Percentiles rank a stretch among this genome's conserved stretches.
Conservation (phyloP, 768 basidiomycete species). For the Suillus clintonianus region DNA sequence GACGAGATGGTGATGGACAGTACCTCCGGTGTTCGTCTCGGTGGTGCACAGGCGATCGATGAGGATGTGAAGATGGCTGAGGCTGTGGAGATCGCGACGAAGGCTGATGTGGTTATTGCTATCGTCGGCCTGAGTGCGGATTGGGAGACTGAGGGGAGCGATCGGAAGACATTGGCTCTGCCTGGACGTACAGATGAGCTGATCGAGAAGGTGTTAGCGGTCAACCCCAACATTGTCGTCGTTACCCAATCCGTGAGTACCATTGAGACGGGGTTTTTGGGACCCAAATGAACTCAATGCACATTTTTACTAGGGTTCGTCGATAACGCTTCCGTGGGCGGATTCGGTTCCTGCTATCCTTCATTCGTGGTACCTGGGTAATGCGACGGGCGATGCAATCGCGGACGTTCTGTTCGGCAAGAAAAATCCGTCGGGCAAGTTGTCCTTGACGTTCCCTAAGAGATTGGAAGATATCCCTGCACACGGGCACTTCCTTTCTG, state of each 20-base stretch:
- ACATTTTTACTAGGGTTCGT: slow-evolving; percentile 51
- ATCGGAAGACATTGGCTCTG: slow-evolving; percentile 65
- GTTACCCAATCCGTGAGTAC: slow-evolving; percentile 67
- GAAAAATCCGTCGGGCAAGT: slow-evolving; percentile 74
- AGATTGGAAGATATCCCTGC: slow-evolving; percentile 70
- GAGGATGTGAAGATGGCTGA: slow-evolving; percentile 56
- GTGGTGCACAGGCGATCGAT: slow-evolving; percentile 66
- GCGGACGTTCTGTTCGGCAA: slow-evolving; percentile 81
- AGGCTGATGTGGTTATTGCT: slow-evolving; percentile 73
- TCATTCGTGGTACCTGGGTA: slow-evolving; percentile 87
- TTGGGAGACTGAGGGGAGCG: slow-evolving; percentile 82
- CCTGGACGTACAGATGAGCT: slow-evolving; percentile 79
- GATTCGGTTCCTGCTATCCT: slow-evolving; percentile 65
- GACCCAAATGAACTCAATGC: slow-evolving; percentile 6
- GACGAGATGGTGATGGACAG: slow-evolving; percentile 65
- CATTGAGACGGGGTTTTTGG: background rate
- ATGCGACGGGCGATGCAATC: slow-evolving; percentile 79
- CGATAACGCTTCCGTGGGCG: slow-evolving; percentile 78
- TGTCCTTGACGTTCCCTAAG: slow-evolving; percentile 80
- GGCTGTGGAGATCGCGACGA: slow-evolving; percentile 66
- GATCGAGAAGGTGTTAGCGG: slow-evolving; percentile 60
- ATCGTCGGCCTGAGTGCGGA: slow-evolving; percentile 80
- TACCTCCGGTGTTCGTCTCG: slow-evolving; percentile 72
- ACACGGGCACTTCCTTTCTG: slow-evolving; percentile 67
- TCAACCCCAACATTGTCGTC: slow-evolving; percentile 70